These are phyloP conservation scores for Daldinia bambusicola DNA, from an alignment of 495 filamentous ascomycete species.

Conservation along the genomic window DNA sequence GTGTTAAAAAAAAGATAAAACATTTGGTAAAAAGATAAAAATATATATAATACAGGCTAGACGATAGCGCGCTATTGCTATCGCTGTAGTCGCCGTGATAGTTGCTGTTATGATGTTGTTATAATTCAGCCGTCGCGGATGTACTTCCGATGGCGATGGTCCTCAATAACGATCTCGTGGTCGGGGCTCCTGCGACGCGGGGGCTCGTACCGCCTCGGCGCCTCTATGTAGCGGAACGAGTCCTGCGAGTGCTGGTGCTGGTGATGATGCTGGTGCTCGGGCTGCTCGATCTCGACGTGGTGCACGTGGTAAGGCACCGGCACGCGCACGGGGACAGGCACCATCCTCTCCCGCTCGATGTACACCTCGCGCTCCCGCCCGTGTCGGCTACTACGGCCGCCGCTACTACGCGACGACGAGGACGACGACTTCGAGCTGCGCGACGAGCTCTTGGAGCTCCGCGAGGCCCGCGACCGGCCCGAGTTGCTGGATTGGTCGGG, in stretches of 20 bases:
- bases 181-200: constrained; percentile 38
- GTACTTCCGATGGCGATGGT: constrained; percentile 44
- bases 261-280: constrained; percentile 26
- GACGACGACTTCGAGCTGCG: constrained; percentile 43
- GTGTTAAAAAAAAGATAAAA: background rate
- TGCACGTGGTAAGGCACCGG: constrained; percentile 49
- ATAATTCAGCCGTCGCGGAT: constrained; percentile 31
- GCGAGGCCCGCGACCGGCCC: constrained; percentile 23
- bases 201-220: constrained; percentile 47
- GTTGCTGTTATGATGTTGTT: background rate
- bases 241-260: constrained; percentile 38
- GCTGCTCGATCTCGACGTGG: constrained; percentile 39
- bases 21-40: background rate
- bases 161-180: constrained; percentile 48
- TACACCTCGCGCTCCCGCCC: constrained; percentile 56
- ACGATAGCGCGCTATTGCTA: background rate
- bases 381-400: constrained; percentile 35
- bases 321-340: constrained; percentile 53
- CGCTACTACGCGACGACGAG: constrained; percentile 36
- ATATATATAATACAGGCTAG: constrained; percentile 1
- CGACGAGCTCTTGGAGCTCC: constrained; percentile 40
- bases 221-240: constrained; percentile 61
- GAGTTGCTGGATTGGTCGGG: constrained; percentile 45
- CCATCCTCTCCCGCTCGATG: constrained; percentile 59
- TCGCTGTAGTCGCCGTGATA: no score